A percentile compares a stretch with the other conserved stretches of the same genome.
phyloP scores from a whole-genome alignment of 192 early-diverging fungal genomes.

The Coemansia sp. region DNA sequence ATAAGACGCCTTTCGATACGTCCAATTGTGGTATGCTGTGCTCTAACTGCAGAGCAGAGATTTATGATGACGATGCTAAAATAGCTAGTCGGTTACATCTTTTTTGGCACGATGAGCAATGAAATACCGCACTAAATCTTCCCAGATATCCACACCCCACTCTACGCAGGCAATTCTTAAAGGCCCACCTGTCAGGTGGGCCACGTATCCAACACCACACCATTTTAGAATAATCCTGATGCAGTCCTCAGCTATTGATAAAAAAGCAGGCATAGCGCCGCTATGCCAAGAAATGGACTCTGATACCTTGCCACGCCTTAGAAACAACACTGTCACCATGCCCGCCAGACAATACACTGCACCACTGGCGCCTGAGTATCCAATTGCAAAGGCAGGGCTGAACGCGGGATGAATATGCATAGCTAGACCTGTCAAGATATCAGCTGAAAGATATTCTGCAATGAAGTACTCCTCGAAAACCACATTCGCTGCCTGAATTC shows the following conservation, averaged over 20 bases:
- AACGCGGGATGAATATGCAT: slow-evolving; percentile 59
- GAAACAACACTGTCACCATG: slow-evolving; percentile 57
- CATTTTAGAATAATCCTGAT: slow-evolving; percentile 68
- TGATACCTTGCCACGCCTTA: slow-evolving; percentile 56
- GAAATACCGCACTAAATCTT: background rate
- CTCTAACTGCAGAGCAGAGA: background rate
- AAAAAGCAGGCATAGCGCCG: slow-evolving; percentile 43
- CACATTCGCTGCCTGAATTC: slow-evolving; percentile 39
- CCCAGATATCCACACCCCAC: slow-evolving; percentile 44
- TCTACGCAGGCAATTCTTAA: slow-evolving; percentile 59
- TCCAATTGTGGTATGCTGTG: background rate
- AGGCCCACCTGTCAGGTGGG: slow-evolving; percentile 64
- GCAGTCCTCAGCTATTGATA: slow-evolving; percentile 64
- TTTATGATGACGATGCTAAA: background rate
- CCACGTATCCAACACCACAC: slow-evolving; percentile 74
- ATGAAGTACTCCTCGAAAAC: slow-evolving; percentile 68
- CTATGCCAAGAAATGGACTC: slow-evolving; percentile 60
- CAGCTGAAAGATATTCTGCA: slow-evolving; percentile 76
- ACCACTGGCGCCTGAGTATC: slow-evolving; percentile 78
- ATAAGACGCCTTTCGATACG: background rate
- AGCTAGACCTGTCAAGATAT: slow-evolving; percentile 59
- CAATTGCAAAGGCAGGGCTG: slow-evolving; percentile 49
- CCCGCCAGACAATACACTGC: slow-evolving; percentile 72
- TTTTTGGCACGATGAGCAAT: background rate
- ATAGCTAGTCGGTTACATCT: background rate